Base-by-base conservation (phyloP, 768 basidiomycete genomes). In the Favolaschia claudopus region DNA sequence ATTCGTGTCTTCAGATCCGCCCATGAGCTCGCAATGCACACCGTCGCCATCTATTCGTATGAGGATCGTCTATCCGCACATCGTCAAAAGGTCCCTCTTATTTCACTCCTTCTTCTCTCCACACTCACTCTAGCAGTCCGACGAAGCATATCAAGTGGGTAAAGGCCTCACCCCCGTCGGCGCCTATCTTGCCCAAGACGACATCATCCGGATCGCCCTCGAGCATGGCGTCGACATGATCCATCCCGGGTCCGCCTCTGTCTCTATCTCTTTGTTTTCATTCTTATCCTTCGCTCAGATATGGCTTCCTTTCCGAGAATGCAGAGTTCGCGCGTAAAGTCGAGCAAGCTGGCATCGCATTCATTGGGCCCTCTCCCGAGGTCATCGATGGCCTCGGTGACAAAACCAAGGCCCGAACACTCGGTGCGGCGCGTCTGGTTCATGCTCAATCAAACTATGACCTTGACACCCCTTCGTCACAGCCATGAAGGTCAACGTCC, bases 191-290 rank as follows among this genome's bases (percentile, higher is more conserved):
- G 90, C 96, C 2, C 96, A 98, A 74, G 95, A 99, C 67, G 95
- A 97, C 69, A 99, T 99, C 76, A 95, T 99, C 77, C 81, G 88
- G 63, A 90, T 95, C 65, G 94, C 95, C n/a, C 83, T 99, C 39
- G 96, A 99, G 76, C 95, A 99, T 75, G 96, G 94, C 24, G 97
- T 99, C 24, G 96, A 98, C 73, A 99, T 99, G 97, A 99, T 99
- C 71, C 97, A 99, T 76, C 97, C 95, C 12, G 95, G 96, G 93
- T 95, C 66, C 70, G 82, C 74, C 47, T 38, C 22, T 31, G 52
- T 19, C 46, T 47, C 56, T 33, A 17, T 39, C 33, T 34, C 27
- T 25, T 37, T 32, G 20, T 2, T 44, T 28, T 19, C 33, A 19
- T 25, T 25, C 36, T 31, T 44, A 31, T 60, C 50, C 51, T 15